Base-by-base conservation (phyloP, 352 stramenopile genomes). In the Thraustochytrium sp. region DNA sequence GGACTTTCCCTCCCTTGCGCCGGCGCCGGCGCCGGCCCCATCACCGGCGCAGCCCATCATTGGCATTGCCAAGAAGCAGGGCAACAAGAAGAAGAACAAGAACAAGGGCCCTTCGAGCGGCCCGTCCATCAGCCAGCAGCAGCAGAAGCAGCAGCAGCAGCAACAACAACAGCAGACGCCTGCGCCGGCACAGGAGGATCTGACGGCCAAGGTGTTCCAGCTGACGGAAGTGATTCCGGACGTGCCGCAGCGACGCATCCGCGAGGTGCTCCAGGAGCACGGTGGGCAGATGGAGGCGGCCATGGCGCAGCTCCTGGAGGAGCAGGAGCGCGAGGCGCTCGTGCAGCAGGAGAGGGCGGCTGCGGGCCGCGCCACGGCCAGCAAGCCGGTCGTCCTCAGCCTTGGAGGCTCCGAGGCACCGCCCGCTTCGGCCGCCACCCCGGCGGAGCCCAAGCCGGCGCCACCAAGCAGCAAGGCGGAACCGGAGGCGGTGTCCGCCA, bases 241-340 rank as follows among this genome's bases (percentile, higher is more conserved):
- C 49, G 46, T 64, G 36, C 9, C 34, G 21, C 31, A 80, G n/a
- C 21, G 5, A 36, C 31, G 31, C 48, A 80, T 80, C 38, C 68
- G 68, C 13, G 9, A 42, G n/a, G 53, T 26, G 23, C 42, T 80
- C 1, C 48, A 37, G 18, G 44, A 42, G 18, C 31, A 46, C 26
- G 53, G 53, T 8, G 68, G 68, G 5, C 42, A 80, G 8, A 53
- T 80, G 44, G 53, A 80, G 16, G 53, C 34, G 31, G 68, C 68
- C 29, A 53, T 80, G 68, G 31, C 23, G 18, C 68, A 80, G 34
- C 53, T 80, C 13, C 53, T 80, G 68, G 42, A 51, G 23, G 62
- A 51, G 37, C 18, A 51, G 23, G 62, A 51, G 37, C 18, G 13
- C 34, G 44, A 68, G 5, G 3, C 53, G 37, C 5, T 11, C 37